Base-by-base conservation (phyloP, 2,329 filamentous ascomycete genomes). In the Rugonectria rugulosa region DNA sequence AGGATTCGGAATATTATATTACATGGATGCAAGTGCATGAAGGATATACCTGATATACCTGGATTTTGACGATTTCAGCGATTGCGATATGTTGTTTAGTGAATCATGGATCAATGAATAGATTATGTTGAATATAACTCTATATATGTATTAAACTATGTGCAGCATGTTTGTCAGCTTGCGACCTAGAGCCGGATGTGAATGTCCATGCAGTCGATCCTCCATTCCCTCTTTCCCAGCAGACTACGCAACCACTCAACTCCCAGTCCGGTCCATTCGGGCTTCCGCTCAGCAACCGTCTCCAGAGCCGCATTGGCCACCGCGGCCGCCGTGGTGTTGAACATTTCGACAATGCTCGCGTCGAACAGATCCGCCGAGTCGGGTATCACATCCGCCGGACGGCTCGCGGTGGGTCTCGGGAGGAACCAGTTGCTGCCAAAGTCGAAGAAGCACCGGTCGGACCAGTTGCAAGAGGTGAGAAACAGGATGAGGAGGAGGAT, bases 401-500 rank as follows among this genome's bases (percentile, higher is more conserved):
- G 66, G 50, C 57, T 75, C 64, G 65, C 72, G 61, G 56, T 75
- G 64, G 73, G 78, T 12, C 91, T 84, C n/a, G 93, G 88, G 65
- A 93, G 87, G 75, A 98, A 98, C 94, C 93, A 98, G 77, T 96
- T 92, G 68, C 88, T 90, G 71, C 80, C 84, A 68, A 97, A 90
- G 78, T 98, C 94, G 80, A 98, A 95, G 78, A 98, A 95, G 72
- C 91, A 95, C 49, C 88, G 87, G 72, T 93, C 90, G 63, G 89
- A 90, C 91, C 91, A 95, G 82, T 93, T 89, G 75, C 91, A 95
- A 21, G 89, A 92, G 21, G 92, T 96, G 64, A 93, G 84, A 79
- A 97, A 96, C 66, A 99, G 91, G 67, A 98, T 92, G 63, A 97
- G 84, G 43, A 99, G 91, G 49, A 99, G 89, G 59, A 97, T 88